Base-by-base conservation (phyloP, 1,284 basidiomycete genomes). In the Boletus semigastroideus region DNA sequence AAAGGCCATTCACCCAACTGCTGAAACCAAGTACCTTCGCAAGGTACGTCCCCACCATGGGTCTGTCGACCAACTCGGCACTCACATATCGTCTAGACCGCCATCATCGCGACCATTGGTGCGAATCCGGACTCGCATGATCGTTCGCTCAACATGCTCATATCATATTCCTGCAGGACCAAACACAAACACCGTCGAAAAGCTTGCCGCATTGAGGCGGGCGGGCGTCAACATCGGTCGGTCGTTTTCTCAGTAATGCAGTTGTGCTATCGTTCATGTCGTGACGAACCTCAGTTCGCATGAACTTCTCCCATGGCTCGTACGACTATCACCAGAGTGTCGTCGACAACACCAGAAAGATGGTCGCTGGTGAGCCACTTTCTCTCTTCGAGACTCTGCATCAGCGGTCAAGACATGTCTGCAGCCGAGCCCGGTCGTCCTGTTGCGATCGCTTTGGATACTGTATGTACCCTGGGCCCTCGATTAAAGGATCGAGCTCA, bases 301-400 rank as follows among this genome's bases (percentile, higher is more conserved):
- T 97, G 94, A 97, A 98, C 81, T 96, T 96, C 72, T 96, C 94
- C 50, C 94, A 97, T 84, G 94, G 94, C 50, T 89, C 87, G 52
- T 95, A 98, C 73, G 92, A 94, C 66, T 97, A 95, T 73, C 95
- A 98, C 76, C 92, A 98, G 77, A 94, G 90, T 60, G 94, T 98
- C 59, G 93, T 98, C 68, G 92, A 98, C 78, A 97, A 98, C 78
- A 90, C 93, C 46, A 84, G 94, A 64, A 86, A 86, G 67, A 87
- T 91, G 76, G 80, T 92, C 54, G 83, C 82, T 44, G 73, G 90
- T 92, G 62, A 60, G 82, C 71, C 22, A 4, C 46, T 40, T 42
- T 49, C 27, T 22, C 46, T 27, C 39, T 28, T 30, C 40, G 13
- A 36, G n/a, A 25, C 14, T 13, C 14, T 12, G 12, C 27, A 31